Evolutionary conservation across 257 asterid species (phyloP).

Genomic region (Nicotiana sylvestris): DNA sequence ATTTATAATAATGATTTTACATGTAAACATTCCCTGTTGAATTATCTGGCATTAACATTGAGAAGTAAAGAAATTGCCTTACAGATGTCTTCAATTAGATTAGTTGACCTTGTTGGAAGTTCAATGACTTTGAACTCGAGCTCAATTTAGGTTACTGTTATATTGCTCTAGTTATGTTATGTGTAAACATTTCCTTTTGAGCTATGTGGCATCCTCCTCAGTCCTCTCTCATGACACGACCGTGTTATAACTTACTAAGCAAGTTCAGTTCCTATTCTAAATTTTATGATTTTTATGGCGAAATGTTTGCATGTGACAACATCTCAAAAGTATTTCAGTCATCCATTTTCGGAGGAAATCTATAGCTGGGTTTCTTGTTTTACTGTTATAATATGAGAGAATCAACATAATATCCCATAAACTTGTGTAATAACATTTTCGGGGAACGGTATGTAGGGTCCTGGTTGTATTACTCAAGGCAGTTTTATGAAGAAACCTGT

Average conservation of each 20-base stretch:
- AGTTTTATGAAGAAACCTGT: slow-evolving; percentile 9
- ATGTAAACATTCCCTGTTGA: no score
- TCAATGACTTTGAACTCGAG: background rate
- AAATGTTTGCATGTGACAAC: background rate
- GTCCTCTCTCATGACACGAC: background rate
- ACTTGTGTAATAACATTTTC: slow-evolving; percentile 10
- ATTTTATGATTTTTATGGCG: background rate
- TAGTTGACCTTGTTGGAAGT: background rate
- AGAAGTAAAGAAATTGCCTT: background rate
- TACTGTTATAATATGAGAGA: background rate
- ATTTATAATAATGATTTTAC: background rate
- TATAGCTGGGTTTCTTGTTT: background rate
- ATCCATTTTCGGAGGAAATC: slow-evolving; percentile 2
- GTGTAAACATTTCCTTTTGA: background rate
- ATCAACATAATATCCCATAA: background rate
- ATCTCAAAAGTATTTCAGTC: slow-evolving; percentile 10
- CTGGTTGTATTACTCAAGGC: slow-evolving; percentile 20
- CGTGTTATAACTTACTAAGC: background rate
- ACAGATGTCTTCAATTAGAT: background rate
- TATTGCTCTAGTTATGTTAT: background rate
- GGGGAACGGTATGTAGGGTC: slow-evolving; percentile 18
- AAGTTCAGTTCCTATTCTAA: background rate
- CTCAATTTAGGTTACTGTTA: background rate
- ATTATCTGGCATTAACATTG: no score
- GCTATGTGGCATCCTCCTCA: background rate